Conservation (phyloP, 495 filamentous ascomycete species). For the Neurospora sp. region DNA sequence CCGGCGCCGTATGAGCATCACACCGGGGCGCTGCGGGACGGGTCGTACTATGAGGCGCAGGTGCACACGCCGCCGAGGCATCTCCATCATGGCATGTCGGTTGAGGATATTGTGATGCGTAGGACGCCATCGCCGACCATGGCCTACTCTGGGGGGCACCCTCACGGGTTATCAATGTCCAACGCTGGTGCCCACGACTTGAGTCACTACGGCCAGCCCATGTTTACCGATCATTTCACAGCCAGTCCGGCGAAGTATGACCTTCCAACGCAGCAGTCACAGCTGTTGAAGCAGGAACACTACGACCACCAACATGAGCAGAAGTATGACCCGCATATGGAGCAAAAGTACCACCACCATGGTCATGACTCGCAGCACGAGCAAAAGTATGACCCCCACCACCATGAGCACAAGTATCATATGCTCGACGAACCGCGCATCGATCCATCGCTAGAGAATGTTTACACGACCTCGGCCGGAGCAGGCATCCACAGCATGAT, state of each 20-base stretch:
- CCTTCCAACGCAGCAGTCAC: neutral
- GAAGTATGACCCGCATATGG: neutral
- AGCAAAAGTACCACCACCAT: neutral
- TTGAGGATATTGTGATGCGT: slow-evolving; percentile 43
- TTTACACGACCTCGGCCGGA: slow-evolving; percentile 4
- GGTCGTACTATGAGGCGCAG: slow-evolving; percentile 48
- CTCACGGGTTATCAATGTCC: neutral
- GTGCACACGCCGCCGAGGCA: slow-evolving; percentile 31
- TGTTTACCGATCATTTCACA: neutral
- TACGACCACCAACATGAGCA: neutral
- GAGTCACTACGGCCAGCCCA: slow-evolving; percentile 7
- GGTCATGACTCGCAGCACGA: neutral
- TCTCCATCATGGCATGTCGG: slow-evolving; percentile 24
- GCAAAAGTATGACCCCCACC: neutral
- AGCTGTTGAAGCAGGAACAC: neutral
- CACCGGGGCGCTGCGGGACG: slow-evolving; percentile 34
- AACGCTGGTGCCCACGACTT: neutral
- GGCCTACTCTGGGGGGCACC: slow-evolving; percentile 5
- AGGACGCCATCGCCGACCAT: slow-evolving; percentile 33
- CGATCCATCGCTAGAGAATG: slow-evolving; percentile 12
- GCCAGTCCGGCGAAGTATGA: neutral
- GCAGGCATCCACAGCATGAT: neutral
- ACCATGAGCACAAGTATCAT: neutral
- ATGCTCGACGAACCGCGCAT: slow-evolving; percentile 3
- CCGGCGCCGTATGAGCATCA: slow-evolving; percentile 43